These are phyloP conservation scores for Striga asiatica DNA, from an alignment of 257 asterid genomes.

Conservation along the genomic window DNA sequence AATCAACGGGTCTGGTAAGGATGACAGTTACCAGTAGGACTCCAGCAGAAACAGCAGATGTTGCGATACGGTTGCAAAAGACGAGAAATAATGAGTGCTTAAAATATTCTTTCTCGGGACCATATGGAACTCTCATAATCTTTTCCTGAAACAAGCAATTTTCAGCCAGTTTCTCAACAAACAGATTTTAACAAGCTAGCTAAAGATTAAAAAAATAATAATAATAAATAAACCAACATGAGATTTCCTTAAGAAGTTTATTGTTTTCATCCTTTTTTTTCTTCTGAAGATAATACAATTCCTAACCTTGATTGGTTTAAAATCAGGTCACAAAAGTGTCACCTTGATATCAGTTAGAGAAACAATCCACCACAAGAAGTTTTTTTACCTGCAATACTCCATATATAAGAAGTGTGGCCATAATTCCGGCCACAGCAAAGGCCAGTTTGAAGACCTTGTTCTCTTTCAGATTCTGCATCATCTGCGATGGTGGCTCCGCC, in stretches of 20 bases:
- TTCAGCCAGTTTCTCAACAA: slow-evolving; percentile 13
- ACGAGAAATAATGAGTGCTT: slow-evolving; percentile 84
- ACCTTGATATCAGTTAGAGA: too few relatives aligned
- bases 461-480: slow-evolving; percentile 34
- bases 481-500: slow-evolving; percentile 49
- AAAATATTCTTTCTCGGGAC: slow-evolving; percentile 66
- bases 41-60: slow-evolving; percentile 88
- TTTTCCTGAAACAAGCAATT: slow-evolving; percentile 64
- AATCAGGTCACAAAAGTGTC: neutral
- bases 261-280: neutral
- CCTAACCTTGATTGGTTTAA: neutral
- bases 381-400: slow-evolving; percentile 75
- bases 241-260: neutral
- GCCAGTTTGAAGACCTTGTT: slow-evolving; percentile 49
- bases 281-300: neutral
- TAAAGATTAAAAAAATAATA: neutral
- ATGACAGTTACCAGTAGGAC: slow-evolving; percentile 55
- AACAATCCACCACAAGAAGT: too few relatives aligned
- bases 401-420: slow-evolving; percentile 82
- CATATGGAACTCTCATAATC: slow-evolving; percentile 96
- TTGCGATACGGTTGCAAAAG: slow-evolving; percentile 92
- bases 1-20: slow-evolving; percentile 10
- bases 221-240: neutral
- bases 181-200: neutral
- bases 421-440: slow-evolving; percentile 79